Evolutionary conservation across 306 rosid species (phyloP).

Genomic region (Casuarina glauca): DNA sequence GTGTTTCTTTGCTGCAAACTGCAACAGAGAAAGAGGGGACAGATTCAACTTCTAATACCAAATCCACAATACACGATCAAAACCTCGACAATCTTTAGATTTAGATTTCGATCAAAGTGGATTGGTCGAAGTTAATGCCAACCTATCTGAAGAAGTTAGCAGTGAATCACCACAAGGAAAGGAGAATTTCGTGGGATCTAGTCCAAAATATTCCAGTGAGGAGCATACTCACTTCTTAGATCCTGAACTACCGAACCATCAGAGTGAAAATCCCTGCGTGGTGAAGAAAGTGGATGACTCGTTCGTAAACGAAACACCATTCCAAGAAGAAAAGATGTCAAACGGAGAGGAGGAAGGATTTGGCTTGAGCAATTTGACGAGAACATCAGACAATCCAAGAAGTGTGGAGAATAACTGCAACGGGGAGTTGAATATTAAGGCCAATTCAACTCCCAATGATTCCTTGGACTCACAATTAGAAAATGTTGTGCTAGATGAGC

Average conservation of each 20-base stretch:
- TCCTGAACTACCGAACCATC: constrained; percentile 8
- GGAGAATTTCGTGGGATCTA: constrained; percentile 23
- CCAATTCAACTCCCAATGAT: constrained; percentile 23
- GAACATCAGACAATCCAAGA: constrained; percentile 6
- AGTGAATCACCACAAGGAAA: constrained; percentile 22
- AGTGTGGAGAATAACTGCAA: constrained; percentile 14
- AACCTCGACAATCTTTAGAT: constrained; percentile 34
- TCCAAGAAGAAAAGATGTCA: constrained; percentile 17
- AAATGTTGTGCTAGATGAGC: constrained; percentile 21
- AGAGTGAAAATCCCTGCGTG: constrained; percentile 7
- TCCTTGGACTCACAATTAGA: constrained; percentile 31
- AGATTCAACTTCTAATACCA: constrained; percentile 24
- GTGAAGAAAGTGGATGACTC: constrained; percentile 30
- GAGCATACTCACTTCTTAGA: constrained; percentile 6
- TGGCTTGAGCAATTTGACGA: constrained; percentile 19
- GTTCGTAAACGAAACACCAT: constrained; percentile 30
- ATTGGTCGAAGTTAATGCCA: constrained; percentile 21
- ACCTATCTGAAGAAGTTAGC: constrained; percentile 28
- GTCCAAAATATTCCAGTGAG: neutral
- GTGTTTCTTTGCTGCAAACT: constrained; percentile 30
- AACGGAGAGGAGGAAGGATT: constrained; percentile 16
- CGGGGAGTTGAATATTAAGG: constrained; percentile 24
- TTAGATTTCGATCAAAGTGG: constrained; percentile 30
- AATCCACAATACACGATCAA: constrained; percentile 26
- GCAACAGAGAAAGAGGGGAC: constrained; percentile 47